Evolutionary conservation across 495 filamentous ascomycete genomes (phyloP), one percentile per base, ranked within the genome.

Genomic region (Tuber indicum): DNA sequence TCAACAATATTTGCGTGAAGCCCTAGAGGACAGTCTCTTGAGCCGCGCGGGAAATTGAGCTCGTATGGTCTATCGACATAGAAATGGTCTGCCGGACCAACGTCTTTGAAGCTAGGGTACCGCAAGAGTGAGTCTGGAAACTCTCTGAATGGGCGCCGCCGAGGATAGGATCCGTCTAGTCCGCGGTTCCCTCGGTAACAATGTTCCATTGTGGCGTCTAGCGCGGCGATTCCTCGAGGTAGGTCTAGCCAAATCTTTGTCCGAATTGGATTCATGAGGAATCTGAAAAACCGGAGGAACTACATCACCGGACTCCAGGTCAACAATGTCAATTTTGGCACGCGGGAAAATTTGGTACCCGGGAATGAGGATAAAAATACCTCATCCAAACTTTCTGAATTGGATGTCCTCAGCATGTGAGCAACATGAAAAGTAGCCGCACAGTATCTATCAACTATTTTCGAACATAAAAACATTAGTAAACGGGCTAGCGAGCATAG

Each of bases 131-230:
- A 72, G 6, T 32, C 7, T n/a, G 39, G 26, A 2, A 52, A 70
- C 47, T 80, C 78, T 45, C 58, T 62, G 1, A 80, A 80, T 0
- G 78, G 62, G 43, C 79, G 79, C 49, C 78, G 69, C 8, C 23
- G 23, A 10, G 78, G 79, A 9, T 23, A 62, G 44, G 58, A 52
- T 23, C 46, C 32, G 32, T 23, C 58, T 19, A 14, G 10, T n/a
- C 77, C 58, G 3, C 23, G 26, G 26, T 23, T 14, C 32, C 78
- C 78, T 36, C 78, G 52, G 41, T 79, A 80, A 70, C 79, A 79
- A 44, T 80, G 78, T 6, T 80, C 78, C 32, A 80, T 36, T n/a
- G 78, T 80, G 23, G 78, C 74, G 43, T 80, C 78, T 6, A 80
- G 71, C 5, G 78, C 78, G 23, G 77, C 77, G 43, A 80, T 47